phyloP scores from a whole-genome alignment of 345 rosid species.

The Pugionium cornutum region DNA sequence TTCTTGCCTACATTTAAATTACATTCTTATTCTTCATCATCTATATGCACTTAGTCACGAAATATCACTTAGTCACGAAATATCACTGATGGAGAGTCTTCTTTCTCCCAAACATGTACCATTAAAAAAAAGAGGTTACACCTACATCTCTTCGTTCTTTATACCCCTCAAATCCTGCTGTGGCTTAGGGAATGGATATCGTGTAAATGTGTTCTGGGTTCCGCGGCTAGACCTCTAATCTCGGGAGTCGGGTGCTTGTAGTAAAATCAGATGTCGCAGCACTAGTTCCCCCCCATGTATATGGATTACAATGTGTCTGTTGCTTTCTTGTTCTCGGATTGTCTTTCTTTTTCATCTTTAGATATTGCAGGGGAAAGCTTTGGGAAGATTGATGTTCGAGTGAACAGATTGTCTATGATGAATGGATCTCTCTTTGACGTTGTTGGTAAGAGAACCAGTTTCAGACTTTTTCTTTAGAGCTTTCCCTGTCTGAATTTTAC shows the following conservation, averaged over 20 bases:
- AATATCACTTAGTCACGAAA: slow-evolving; percentile 27
- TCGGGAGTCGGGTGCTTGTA: slow-evolving; percentile 23
- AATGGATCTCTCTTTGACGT: slow-evolving; percentile 27
- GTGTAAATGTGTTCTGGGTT: slow-evolving; percentile 21
- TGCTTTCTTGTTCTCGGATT: slow-evolving; percentile 28
- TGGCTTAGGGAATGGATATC: slow-evolving; percentile 30
- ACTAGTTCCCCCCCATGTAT: slow-evolving; percentile 24
- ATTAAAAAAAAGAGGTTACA: slow-evolving; percentile 34
- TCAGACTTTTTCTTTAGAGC: slow-evolving; percentile 28
- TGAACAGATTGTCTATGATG: slow-evolving; percentile 21
- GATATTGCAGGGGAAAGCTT: slow-evolving; percentile 37
- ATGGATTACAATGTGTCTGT: slow-evolving; percentile 29
- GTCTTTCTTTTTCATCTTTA: slow-evolving; percentile 24
- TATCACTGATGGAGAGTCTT: slow-evolving; percentile 31
- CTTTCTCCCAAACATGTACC: slow-evolving; percentile 36
- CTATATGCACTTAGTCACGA: slow-evolving; percentile 27
- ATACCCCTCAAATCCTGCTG: slow-evolving; percentile 28
- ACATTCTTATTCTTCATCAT: slow-evolving; percentile 34
- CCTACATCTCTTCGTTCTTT: slow-evolving; percentile 22
- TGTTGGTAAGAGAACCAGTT: slow-evolving; percentile 30
- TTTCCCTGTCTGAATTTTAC: slow-evolving; percentile 12
- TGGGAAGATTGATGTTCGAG: slow-evolving; percentile 25
- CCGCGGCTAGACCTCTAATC: background rate
- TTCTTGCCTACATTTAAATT: slow-evolving; percentile 38
- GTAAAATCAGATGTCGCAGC: slow-evolving; percentile 31